These are phyloP conservation scores for Solanum rostratum DNA, from an alignment of 257 asterid genomes.

Conservation along the genomic window DNA sequence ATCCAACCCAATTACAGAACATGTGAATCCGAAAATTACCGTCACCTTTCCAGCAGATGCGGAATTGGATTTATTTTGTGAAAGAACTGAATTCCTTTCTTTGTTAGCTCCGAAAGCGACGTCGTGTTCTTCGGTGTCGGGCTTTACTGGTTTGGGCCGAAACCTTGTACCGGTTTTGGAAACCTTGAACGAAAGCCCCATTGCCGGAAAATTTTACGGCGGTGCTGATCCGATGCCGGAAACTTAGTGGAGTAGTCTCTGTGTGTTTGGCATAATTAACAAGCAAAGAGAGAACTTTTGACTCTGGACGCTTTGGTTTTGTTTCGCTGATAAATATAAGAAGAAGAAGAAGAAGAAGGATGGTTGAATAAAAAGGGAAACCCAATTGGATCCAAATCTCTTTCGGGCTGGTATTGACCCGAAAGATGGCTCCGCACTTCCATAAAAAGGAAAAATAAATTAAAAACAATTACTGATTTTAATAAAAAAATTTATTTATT, in stretches of 20 bases:
- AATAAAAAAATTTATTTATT: too few species aligned
- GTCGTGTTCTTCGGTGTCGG: conserved; percentile 13
- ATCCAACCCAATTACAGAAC: background rate
- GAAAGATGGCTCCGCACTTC: background rate
- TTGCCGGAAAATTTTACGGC: background rate
- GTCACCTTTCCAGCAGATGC: conserved; percentile 18
- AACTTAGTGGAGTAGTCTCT: background rate
- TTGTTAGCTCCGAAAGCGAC: conserved; percentile 11
- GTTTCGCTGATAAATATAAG: background rate
- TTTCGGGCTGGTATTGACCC: background rate
- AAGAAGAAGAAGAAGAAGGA: background rate
- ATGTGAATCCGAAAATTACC: conserved; percentile 9
- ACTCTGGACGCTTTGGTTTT: background rate
- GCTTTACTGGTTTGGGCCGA: conserved; percentile 26
- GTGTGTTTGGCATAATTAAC: background rate
- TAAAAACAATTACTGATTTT: too few species aligned
- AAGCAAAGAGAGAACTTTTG: background rate
- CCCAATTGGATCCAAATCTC: background rate
- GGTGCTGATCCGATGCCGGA: background rate
- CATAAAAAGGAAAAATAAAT: too few species aligned
- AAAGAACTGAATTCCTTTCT: conserved; percentile 5
- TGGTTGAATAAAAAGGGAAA: background rate
- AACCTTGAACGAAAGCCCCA: conserved; percentile 95
- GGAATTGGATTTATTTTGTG: conserved; percentile 9
- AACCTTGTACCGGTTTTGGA: conserved; percentile 62